Conservation (phyloP, 257 asterid species). For the Plantago elongata region DNA sequence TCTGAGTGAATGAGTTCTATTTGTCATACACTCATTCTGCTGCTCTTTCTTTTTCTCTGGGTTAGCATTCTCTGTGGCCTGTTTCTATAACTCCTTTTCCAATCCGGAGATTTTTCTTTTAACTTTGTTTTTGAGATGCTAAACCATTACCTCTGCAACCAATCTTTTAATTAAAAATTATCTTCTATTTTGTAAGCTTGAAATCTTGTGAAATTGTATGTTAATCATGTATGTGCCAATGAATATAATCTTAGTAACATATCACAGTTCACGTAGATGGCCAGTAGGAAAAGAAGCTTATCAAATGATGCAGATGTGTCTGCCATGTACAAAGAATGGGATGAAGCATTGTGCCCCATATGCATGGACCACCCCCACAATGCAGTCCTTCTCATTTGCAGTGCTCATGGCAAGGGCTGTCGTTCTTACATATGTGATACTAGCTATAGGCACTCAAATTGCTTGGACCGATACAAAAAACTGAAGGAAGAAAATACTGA, state of each 20-base stretch:
- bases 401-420: slow-evolving; percentile 83
- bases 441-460: slow-evolving; percentile 85
- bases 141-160: neutral
- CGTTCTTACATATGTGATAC: slow-evolving; percentile 89
- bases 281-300: slow-evolving; percentile 89
- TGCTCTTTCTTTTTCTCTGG: neutral
- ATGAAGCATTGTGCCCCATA: slow-evolving; percentile 85
- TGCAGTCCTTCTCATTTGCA: slow-evolving; percentile 89
- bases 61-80: neutral
- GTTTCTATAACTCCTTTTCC: neutral
- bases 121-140: neutral
- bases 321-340: slow-evolving; percentile 80
- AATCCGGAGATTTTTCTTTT: neutral
- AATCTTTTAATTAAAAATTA: slow-evolving; percentile 1
- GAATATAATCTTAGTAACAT: slow-evolving; percentile 46
- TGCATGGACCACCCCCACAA: slow-evolving; percentile 88
- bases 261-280: slow-evolving; percentile 82
- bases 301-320: slow-evolving; percentile 62
- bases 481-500: slow-evolving; percentile 50
- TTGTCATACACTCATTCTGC: neutral
- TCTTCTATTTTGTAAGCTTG: slow-evolving; percentile 15
- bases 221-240: slow-evolving; percentile 29
- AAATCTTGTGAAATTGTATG: neutral
- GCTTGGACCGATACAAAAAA: slow-evolving; percentile 81
- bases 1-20: neutral